Conservation (phyloP, 2,329 filamentous ascomycete genomes). For the Aspergillus pseudotamarii region DNA sequence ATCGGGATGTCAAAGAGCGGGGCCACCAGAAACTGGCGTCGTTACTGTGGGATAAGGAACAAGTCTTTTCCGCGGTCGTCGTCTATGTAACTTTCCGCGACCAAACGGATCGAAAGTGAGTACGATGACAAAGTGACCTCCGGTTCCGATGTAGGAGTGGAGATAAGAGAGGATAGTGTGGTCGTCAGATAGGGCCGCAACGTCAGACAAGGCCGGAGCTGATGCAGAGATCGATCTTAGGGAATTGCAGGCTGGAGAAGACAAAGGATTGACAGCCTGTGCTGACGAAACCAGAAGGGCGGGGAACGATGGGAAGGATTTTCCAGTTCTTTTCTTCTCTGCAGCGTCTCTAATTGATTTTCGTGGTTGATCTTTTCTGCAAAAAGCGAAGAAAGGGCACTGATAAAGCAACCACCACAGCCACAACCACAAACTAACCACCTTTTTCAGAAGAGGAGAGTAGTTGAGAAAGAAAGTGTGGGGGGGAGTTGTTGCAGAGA, state of each 20-base stretch:
- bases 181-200: conserved; percentile 20
- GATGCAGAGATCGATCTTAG: conserved; percentile 19
- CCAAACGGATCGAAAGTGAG: conserved; percentile 9
- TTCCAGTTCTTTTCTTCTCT: conserved; percentile 2
- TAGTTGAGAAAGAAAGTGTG: conserved; percentile 8
- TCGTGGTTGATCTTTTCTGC: conserved; percentile 5
- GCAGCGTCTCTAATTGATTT: conserved; percentile 3
- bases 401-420: conserved; percentile 1
- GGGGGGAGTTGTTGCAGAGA: conserved; percentile 8
- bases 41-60: neutral
- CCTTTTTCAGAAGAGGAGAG: conserved; percentile 15
- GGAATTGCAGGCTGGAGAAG: conserved; percentile 24
- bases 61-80: conserved; percentile 1
- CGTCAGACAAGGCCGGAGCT: conserved; percentile 21
- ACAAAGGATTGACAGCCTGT: conserved; percentile 29
- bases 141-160: conserved; percentile 17
- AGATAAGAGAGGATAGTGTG: conserved; percentile 20
- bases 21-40: conserved; percentile 17
- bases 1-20: conserved; percentile 17
- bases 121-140: conserved; percentile 14
- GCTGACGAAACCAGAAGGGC: conserved; percentile 16
- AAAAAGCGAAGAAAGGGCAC: neutral
- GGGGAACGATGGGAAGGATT: conserved; percentile 8
- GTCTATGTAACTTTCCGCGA: conserved; percentile 7
- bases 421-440: conserved; percentile 20